Evolutionary conservation across 371 early-diverging fungal species (phyloP), one percentile per base, ranked within the genome.

Genomic region (Fennellomyces sp.): DNA sequence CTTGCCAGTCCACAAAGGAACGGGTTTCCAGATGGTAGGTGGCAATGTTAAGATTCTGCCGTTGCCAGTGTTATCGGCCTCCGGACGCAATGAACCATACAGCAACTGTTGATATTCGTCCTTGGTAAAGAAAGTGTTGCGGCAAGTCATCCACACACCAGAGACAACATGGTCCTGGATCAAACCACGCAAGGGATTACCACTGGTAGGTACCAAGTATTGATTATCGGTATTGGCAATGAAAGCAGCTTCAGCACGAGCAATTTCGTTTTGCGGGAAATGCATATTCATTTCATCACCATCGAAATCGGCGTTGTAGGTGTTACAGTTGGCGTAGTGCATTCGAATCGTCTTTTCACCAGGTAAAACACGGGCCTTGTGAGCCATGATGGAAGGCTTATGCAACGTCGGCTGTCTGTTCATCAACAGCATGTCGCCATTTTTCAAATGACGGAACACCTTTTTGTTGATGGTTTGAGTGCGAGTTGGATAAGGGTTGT

Each of bases 261-360:
- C 97, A 50, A 95, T 80, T 77, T 97, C 95, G 76, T 93, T 95
- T 80, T 99, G 99, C 31, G 99, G 99, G 70, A 99, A 99, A 81
- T 99, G 99, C 65, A 98, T 90, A 80, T 99, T 99, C 99, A 99
- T 99, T 81, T 99, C 99, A 81, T 99, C 99, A 72, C 99, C 99
- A 79, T 99, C 99, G 81, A 99, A 99, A 88, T 99, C 99, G 59
- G 99, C 99, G 76, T 98, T 98, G 70, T 96, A 97, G 7, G 96
- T 91, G 73, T 97, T 97, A 81, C 96, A 95, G 76, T 90, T 93
- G 51, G 98, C 97, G 75, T 99, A 99, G 82, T 99, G 99, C 97
- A 99, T 96, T 49, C 99, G 92, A 76, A 99, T 94, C 4, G 99
- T 99, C 66, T 95, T 98, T 73, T 99, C 99, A 25, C 95, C 96